These are phyloP conservation scores for Chaetomidium leptoderma DNA, from an alignment of 495 filamentous ascomycete genomes.

Conservation along the genomic window DNA sequence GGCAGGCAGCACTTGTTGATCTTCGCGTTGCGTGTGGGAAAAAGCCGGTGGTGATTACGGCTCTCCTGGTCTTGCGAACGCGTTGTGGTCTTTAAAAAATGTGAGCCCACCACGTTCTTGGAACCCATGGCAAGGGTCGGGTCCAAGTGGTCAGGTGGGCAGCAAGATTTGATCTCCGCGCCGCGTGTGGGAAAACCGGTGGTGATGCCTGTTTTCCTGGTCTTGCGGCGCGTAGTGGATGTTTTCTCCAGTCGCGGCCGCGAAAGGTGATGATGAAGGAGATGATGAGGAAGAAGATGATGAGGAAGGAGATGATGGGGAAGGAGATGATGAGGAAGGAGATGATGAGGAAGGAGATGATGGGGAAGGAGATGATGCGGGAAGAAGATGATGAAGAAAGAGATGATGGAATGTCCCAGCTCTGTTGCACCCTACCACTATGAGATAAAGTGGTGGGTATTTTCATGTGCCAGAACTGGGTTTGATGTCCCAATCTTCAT, in stretches of 20 bases:
- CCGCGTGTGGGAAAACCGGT: not conserved
- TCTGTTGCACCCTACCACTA: not conserved
- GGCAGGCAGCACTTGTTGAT: not conserved
- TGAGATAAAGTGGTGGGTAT: not conserved
- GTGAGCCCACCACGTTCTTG: not conserved
- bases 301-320: not conserved
- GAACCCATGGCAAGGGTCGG: slow-evolving; percentile 4
- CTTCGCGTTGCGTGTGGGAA: slow-evolving; percentile 1
- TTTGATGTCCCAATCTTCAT: not conserved
- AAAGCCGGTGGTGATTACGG: no score
- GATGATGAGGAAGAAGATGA: not conserved
- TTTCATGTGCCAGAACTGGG: not conserved
- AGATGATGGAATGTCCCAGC: not conserved
- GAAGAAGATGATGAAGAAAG: not conserved
- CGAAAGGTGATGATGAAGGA: not conserved
- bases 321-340: not conserved
- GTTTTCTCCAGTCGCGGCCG: not conserved
- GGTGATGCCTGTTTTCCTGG: not conserved
- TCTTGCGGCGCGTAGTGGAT: not conserved
- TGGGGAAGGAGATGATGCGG: not conserved
- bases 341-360: not conserved
- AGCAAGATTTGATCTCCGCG: slow-evolving; percentile 1
- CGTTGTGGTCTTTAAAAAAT: no score
- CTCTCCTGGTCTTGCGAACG: no score
- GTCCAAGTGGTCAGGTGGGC: not conserved